These are phyloP conservation scores for Mycena crocata DNA, from an alignment of 768 basidiomycete genomes.

Conservation along the genomic window DNA sequence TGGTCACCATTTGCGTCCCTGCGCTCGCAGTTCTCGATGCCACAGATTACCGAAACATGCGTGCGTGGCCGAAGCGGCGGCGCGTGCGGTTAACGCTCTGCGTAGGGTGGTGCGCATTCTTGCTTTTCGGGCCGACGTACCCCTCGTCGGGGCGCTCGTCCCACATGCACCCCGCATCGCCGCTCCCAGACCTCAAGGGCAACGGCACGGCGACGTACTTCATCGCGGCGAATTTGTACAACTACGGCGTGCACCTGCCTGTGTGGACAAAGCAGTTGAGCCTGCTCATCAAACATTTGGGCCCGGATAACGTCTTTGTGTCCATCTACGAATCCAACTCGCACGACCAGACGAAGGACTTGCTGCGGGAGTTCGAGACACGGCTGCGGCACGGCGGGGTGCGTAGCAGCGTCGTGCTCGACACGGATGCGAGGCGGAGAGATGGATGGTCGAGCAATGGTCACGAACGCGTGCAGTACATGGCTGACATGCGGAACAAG, in stretches of 20 bases:
- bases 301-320: constrained; percentile 30
- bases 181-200: constrained; percentile 14
- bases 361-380: constrained; percentile 23
- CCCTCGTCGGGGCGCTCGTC: constrained; percentile 27
- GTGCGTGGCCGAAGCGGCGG: constrained; percentile 29
- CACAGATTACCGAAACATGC: constrained; percentile 18
- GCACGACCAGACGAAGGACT: constrained; percentile 30
- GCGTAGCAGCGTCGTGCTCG: constrained; percentile 23
- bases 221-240: constrained; percentile 36
- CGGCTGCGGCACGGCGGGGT: constrained; percentile 20
- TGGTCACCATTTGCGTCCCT: constrained; percentile 34
- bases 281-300: constrained; percentile 30
- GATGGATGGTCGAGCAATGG: constrained; percentile 30
- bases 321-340: constrained; percentile 38
- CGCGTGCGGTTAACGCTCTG: constrained; percentile 28
- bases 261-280: constrained; percentile 32
- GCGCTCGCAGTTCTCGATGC: constrained; percentile 24
- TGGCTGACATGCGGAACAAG: constrained; percentile 85
- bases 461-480: constrained; percentile 53
- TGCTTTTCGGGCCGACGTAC: constrained; percentile 31
- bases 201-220: constrained; percentile 29
- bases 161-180: constrained; percentile 19
- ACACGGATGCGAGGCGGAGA: constrained; percentile 23
- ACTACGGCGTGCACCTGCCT: constrained; percentile 33
- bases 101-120: constrained; percentile 21